Evolutionary conservation across 2,329 filamentous ascomycete genomes (phyloP).

Genomic region (Aspergillus pseudotamarii): DNA sequence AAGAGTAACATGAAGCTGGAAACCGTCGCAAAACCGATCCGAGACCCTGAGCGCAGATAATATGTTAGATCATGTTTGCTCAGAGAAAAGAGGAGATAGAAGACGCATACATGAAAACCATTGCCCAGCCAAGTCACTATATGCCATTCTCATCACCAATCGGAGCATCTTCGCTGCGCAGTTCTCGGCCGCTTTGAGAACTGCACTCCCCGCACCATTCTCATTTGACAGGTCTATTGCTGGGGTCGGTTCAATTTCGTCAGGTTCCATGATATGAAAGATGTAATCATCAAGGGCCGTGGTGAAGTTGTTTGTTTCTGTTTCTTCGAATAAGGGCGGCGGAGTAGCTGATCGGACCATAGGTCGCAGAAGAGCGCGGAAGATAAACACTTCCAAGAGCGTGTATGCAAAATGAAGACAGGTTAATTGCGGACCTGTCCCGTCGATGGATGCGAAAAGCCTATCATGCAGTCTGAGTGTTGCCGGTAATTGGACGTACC

Average conservation of each 20-base stretch:
- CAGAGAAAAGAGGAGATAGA: neutral
- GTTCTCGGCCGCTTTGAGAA: slow-evolving; percentile 25
- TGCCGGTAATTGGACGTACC: slow-evolving; percentile 26
- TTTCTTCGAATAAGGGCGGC: slow-evolving; percentile 17
- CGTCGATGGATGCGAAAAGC: slow-evolving; percentile 11
- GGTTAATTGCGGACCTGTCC: slow-evolving; percentile 9
- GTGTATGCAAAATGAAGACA: slow-evolving; percentile 30
- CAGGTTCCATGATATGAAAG: slow-evolving; percentile 12
- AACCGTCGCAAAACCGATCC: slow-evolving; percentile 22
- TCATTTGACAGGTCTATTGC: slow-evolving; percentile 17
- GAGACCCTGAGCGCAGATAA: slow-evolving; percentile 15
- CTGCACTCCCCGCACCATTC: slow-evolving; percentile 14
- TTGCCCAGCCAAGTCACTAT: slow-evolving; percentile 20
- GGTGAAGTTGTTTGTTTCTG: slow-evolving; percentile 8
- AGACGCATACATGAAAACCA: slow-evolving; percentile 27
- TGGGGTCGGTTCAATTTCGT: slow-evolving; percentile 16
- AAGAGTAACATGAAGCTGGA: slow-evolving; percentile 25
- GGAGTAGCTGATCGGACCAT: slow-evolving; percentile 19
- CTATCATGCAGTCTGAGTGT: slow-evolving; percentile 16
- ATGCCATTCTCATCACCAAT: slow-evolving; percentile 22
- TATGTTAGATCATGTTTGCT: neutral
- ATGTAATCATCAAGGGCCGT: slow-evolving; percentile 17
- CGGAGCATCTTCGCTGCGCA: slow-evolving; percentile 25
- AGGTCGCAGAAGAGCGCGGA: slow-evolving; percentile 28
- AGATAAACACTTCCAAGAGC: slow-evolving; percentile 28